phyloP scores from a whole-genome alignment of 352 stramenopile species.

The Globisporangium yorkense region DNA sequence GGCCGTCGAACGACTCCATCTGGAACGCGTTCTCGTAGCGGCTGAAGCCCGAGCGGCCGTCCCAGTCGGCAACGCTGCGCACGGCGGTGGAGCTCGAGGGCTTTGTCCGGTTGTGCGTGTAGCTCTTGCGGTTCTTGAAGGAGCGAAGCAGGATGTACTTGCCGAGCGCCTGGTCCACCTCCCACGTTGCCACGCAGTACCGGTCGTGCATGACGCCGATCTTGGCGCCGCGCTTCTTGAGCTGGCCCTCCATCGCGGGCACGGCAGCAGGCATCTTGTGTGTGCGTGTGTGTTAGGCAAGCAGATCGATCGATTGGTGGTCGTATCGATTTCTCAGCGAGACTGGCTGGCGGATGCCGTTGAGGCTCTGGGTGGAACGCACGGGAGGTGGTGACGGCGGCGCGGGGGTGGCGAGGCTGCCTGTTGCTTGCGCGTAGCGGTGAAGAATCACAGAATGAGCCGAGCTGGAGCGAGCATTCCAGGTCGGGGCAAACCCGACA shows the following conservation, averaged over 20 bases:
- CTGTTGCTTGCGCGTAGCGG: not conserved
- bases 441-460: slow-evolving; percentile 3
- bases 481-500: too few species aligned
- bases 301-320: not conserved
- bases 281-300: not conserved
- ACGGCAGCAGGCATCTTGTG: not conserved
- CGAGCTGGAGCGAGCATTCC: not conserved
- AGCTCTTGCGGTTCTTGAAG: slow-evolving; percentile 52
- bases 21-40: slow-evolving; percentile 66
- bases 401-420: not conserved
- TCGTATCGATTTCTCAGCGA: not conserved
- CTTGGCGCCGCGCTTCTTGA: slow-evolving; percentile 68
- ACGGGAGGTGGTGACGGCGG: not conserved
- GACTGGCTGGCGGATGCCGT: not conserved
- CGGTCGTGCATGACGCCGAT: slow-evolving; percentile 78
- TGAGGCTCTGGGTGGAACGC: not conserved
- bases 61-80: slow-evolving; percentile 65
- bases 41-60: slow-evolving; percentile 68
- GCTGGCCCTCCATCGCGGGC: slow-evolving; percentile 48
- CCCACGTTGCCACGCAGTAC: slow-evolving; percentile 75
- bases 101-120: slow-evolving; percentile 38
- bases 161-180: slow-evolving; percentile 26
- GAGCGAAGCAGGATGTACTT: slow-evolving; percentile 64
- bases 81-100: slow-evolving; percentile 52
- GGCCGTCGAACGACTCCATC: slow-evolving; percentile 65